Conservation (phyloP, 2,329 filamentous ascomycete species). For the Penicillium brevicompactum region DNA sequence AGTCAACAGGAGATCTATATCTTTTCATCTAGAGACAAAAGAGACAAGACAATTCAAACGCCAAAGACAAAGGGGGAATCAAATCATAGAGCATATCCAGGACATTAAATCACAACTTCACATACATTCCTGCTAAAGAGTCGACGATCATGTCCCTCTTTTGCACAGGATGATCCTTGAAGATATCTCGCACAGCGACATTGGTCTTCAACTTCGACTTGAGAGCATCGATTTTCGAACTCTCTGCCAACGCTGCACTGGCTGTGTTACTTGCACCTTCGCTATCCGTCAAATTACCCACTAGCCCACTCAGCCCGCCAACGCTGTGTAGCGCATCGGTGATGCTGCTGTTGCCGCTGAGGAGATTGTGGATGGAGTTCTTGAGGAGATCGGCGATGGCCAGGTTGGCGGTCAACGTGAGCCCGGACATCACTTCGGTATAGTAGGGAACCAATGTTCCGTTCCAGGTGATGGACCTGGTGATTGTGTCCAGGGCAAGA, state of each 20-base stretch:
- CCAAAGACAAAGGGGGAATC: not conserved
- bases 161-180: not conserved
- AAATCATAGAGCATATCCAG: not conserved
- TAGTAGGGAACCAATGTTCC: slow-evolving; percentile 38
- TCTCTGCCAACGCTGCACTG: not conserved
- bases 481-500: slow-evolving; percentile 30
- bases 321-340: slow-evolving; percentile 7
- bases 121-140: not conserved
- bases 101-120: slow-evolving; percentile 3
- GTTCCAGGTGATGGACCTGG: slow-evolving; percentile 32
- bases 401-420: slow-evolving; percentile 33
- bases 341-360: slow-evolving; percentile 18
- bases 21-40: not conserved
- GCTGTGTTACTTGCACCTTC: not conserved
- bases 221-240: not conserved
- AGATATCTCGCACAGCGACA: slow-evolving; percentile 2
- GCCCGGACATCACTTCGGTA: slow-evolving; percentile 34
- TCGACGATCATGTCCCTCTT: slow-evolving; percentile 6
- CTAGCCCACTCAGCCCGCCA: slow-evolving; percentile 5
- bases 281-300: slow-evolving; percentile 6
- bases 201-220: slow-evolving; percentile 14
- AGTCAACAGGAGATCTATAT: not conserved
- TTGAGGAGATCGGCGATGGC: slow-evolving; percentile 28
- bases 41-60: not conserved
- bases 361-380: slow-evolving; percentile 32